Base-by-base conservation (phyloP, 2,329 filamentous ascomycete genomes). In the Hysterium pulicare region DNA sequence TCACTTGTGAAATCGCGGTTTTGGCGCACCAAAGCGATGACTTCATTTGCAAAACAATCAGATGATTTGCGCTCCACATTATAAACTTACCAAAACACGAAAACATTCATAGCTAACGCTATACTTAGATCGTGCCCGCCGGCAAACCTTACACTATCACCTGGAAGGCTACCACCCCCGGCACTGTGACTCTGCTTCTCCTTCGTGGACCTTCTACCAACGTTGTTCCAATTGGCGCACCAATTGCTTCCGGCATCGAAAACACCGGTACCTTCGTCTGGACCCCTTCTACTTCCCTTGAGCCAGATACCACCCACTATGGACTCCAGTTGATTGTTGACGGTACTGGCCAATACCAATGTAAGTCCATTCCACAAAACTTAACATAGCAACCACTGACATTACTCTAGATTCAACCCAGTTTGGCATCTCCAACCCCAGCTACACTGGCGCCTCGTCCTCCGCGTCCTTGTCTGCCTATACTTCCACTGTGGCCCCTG, bases 291-390 rank as follows among this genome's bases (percentile, higher is more conserved):
- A 60, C 70, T 41, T 49, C 58, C 32, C 74, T 82, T 46, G 68
- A 71, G 54, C 59, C 59, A 47, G 73, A 76, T 47, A 59, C 58
- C 49, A 72, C 70, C 53, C 74, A 71, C 65, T 83, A 83, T 67
- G 81, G 80, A 47, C 69, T 84, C 58, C 72, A 82, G 61, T 65
- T 84, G 54, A 77, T 83, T 52, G 78, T 77, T 50, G 77, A 82
- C 57, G 69, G 70, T 38, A 78, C 71, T 48, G 77, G 79, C 59
- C 66, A 76, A 58, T 83, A 79, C 73, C 80, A 83, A 61, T 81
- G 55, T 66, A 62, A 56, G 49, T 42, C 20, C 37, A 13, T 23
- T 10, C 33, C 4, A 11, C 41, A 39, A 17, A 32, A 13, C 19
- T 22, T 28, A 28, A 26, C 22, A 16, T 16, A 17, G 22, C 26